Conservation (phyloP, 2,329 filamentous ascomycete genomes). For the Knoxdaviesia capensis region DNA sequence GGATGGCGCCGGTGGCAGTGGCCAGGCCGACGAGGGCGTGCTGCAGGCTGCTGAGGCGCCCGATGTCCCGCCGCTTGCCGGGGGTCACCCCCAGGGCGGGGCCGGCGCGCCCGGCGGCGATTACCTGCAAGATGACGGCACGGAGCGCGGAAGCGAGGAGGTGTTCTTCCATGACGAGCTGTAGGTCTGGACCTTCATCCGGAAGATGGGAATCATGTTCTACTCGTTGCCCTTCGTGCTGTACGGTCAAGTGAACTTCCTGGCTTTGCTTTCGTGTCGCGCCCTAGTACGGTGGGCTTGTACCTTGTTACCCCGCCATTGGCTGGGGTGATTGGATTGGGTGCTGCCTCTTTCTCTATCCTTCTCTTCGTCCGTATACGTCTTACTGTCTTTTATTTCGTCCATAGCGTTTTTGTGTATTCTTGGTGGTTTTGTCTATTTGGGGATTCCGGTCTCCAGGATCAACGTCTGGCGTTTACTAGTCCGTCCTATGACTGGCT, state of each 20-base stretch:
- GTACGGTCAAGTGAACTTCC: too few relatives aligned
- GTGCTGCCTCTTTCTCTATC: too few relatives aligned
- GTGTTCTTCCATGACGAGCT: slow-evolving; percentile 32
- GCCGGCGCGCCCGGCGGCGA: not conserved
- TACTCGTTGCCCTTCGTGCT: too few relatives aligned
- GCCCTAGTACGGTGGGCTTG: too few relatives aligned
- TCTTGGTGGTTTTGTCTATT: not conserved
- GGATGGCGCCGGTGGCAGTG: not conserved
- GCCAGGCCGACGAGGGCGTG: slow-evolving; percentile 5
- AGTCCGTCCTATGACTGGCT: too few relatives aligned
- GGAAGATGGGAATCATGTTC: too few relatives aligned
- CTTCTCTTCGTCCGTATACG: not conserved
- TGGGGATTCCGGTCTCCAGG: not conserved
- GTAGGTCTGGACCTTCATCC: slow-evolving; percentile 10
- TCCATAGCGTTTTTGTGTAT: not conserved
- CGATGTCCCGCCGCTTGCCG: slow-evolving; percentile 6
- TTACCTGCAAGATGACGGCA: too few relatives aligned
- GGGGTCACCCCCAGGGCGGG: not conserved
- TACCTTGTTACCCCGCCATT: too few relatives aligned
- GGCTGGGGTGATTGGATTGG: too few relatives aligned
- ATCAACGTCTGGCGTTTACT: too few relatives aligned
- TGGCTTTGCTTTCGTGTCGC: too few relatives aligned
- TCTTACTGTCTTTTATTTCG: not conserved
- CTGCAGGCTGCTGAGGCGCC: slow-evolving; percentile 7
- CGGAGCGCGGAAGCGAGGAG: slow-evolving; percentile 22